Evolutionary conservation across 2,329 filamentous ascomycete genomes (phyloP).

Genomic region (Colletotrichum tanaceti): DNA sequence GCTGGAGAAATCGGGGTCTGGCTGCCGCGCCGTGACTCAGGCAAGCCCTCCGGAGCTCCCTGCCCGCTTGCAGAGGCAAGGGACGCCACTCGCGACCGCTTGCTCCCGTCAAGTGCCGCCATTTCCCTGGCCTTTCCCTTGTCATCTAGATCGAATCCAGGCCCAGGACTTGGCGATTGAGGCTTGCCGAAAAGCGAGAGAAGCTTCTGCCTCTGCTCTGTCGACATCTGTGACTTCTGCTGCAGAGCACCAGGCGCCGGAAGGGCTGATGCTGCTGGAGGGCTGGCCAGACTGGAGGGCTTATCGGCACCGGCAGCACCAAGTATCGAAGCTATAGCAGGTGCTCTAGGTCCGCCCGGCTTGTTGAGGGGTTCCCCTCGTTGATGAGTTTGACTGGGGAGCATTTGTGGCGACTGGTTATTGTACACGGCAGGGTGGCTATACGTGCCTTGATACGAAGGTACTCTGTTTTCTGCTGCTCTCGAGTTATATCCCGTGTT

Average conservation of each 20-base stretch:
- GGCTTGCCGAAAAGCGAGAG: slow-evolving; percentile 73
- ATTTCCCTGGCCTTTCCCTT: slow-evolving; percentile 49
- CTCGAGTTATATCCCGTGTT: slow-evolving; percentile 14
- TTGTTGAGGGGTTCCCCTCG: slow-evolving; percentile 23
- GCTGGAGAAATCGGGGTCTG: slow-evolving; percentile 72
- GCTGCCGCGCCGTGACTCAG: slow-evolving; percentile 58
- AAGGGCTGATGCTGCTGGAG: slow-evolving; percentile 46
- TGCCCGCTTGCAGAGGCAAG: slow-evolving; percentile 56
- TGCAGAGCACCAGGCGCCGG: slow-evolving; percentile 46
- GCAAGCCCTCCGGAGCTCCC: slow-evolving; percentile 41
- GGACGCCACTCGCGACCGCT: slow-evolving; percentile 57
- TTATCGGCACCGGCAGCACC: slow-evolving; percentile 32
- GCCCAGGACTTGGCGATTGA: slow-evolving; percentile 42
- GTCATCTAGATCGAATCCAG: slow-evolving; percentile 36
- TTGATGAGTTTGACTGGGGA: slow-evolving; percentile 22
- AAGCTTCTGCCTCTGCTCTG: slow-evolving; percentile 59
- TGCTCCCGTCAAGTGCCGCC: slow-evolving; percentile 43
- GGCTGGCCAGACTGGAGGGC: slow-evolving; percentile 43
- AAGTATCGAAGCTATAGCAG: slow-evolving; percentile 17
- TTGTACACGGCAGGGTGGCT: slow-evolving; percentile 5
- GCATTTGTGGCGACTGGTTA: slow-evolving; percentile 15
- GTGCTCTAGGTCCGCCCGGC: slow-evolving; percentile 10
- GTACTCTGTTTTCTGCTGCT: slow-evolving; percentile 12
- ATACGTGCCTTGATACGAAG: slow-evolving; percentile 19
- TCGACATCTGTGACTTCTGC: slow-evolving; percentile 51